Base-by-base conservation (phyloP, 1,284 basidiomycete genomes). In the Blastosporella zonata region DNA sequence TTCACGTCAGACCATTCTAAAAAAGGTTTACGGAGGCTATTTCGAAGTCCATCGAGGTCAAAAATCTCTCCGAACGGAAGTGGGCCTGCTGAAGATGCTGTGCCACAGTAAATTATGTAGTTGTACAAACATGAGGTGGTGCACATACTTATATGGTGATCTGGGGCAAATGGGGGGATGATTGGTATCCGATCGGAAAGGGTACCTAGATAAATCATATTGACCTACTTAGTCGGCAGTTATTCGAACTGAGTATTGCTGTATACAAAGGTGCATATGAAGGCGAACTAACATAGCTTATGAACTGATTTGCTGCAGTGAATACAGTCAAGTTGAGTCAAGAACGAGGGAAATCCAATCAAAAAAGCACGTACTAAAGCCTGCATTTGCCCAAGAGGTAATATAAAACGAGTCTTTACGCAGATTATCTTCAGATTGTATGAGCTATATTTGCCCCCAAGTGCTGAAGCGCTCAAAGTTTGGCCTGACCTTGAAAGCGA, bases 1-100 rank as follows among this genome's bases (percentile, higher is more conserved):
- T 71, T 69, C 20, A 71, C 57, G 36, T 68, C 63, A n/a, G 58
- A 57, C 72, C 71, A 75, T 61, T 75, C 71, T 13, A 75, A 52
- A 17, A 74, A 54, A 12, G 70, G 67, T 28, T 47, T 58, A 8
- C 57, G 59, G 1, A 72, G 47, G 7, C 47, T 49, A n/a, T 54
- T 42, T 15, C 65, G 60, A 17, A 72, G 57, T 10, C 57, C 49
- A 1, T 61, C 58, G 12, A 73, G 55, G 52, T 75, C 65, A 53
- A 72, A 75, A 17, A 73, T 57, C 33, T 69, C 66, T 23, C 70
- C 62, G 40, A 73, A 72, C 12, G 67, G 58, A 18, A 69, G 53
- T 2, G 65, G 62, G 7, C 67, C 69, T 18, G 64, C 65, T 17
- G 52, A 54, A n/a, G 28, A 43, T 13, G 62, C 64, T 64, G 43